A percentile compares a stretch with the other conserved stretches of the same genome.
Conservation (phyloP, 345 rosid genomes). For the Syzygium oleosum region DNA sequence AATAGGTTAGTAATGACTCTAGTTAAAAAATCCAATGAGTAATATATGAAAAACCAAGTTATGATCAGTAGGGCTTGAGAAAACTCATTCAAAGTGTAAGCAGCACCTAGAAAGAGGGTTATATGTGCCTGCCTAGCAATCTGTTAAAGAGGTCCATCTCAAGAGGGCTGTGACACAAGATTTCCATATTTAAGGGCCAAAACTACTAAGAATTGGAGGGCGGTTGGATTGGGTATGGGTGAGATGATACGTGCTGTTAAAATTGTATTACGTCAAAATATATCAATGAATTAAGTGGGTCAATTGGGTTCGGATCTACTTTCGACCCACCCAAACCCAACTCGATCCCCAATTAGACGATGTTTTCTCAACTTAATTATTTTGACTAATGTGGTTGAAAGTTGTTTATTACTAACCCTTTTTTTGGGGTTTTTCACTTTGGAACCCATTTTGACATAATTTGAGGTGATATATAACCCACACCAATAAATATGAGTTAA, state of each 20-base stretch:
- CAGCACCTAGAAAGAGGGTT: not conserved
- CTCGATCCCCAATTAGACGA: not conserved
- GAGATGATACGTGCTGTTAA: not conserved
- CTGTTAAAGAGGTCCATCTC: not conserved
- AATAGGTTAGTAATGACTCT: not conserved
- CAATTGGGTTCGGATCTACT: not conserved
- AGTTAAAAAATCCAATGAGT: not conserved
- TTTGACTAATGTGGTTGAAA: not conserved
- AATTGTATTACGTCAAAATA: not conserved
- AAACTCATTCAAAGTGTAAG: not conserved
- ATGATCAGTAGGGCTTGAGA: not conserved
- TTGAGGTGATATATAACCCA: not conserved
- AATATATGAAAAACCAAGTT: not conserved
- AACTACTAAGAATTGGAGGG: not conserved
- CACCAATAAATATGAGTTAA: not conserved
- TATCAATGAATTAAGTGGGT: not conserved
- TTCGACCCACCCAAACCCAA: rapidly evolving
- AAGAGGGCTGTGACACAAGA: not conserved
- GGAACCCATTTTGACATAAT: not conserved
- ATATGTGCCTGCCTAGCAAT: not conserved
- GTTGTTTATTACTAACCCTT: not conserved
- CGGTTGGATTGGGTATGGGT: not conserved
- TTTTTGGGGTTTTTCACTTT: not conserved
- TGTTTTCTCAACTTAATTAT: not conserved
- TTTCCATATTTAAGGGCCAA: not conserved